A percentile compares a stretch with the other conserved stretches of the same genome.
Conservation (phyloP, 345 rosid species). For the Carallia pectinifolia region DNA sequence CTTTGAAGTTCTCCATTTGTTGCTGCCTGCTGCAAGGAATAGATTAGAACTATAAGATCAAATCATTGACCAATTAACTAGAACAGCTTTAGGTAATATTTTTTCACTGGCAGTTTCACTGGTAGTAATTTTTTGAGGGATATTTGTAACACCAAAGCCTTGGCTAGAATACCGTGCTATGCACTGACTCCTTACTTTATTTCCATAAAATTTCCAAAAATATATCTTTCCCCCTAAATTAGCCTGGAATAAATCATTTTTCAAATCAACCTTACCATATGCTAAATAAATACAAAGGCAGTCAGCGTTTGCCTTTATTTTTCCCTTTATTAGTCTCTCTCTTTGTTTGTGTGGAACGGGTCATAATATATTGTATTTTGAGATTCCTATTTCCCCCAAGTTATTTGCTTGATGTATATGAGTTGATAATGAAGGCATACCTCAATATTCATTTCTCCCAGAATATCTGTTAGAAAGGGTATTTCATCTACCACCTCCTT, state of each 20-base stretch:
- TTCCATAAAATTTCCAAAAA: not conserved
- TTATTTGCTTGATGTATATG: conserved; percentile 4
- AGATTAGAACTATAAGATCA: conserved; percentile 16
- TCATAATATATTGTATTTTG: not conserved
- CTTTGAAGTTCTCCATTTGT: conserved; percentile 40
- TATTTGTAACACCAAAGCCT: not conserved
- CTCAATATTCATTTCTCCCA: conserved; percentile 48
- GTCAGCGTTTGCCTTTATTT: not conserved
- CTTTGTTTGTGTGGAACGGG: too few relatives aligned
- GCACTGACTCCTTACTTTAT: too few relatives aligned
- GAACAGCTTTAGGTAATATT: not conserved
- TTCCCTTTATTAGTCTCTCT: not conserved
- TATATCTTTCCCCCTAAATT: not conserved
- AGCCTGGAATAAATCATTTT: not conserved
- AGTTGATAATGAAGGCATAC: conserved; percentile 35
- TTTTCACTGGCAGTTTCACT: not conserved
- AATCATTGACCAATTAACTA: not conserved
- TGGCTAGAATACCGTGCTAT: not conserved
- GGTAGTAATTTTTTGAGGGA: not conserved
- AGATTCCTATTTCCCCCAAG: not conserved
- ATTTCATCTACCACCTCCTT: conserved; percentile 56
- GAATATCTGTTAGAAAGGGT: conserved; percentile 51
- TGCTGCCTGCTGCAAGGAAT: conserved; percentile 42
- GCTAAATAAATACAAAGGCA: not conserved
- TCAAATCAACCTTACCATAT: not conserved